phyloP scores from a whole-genome alignment of 2,329 filamentous ascomycete genomes.

The Lecanicillium sp. region DNA sequence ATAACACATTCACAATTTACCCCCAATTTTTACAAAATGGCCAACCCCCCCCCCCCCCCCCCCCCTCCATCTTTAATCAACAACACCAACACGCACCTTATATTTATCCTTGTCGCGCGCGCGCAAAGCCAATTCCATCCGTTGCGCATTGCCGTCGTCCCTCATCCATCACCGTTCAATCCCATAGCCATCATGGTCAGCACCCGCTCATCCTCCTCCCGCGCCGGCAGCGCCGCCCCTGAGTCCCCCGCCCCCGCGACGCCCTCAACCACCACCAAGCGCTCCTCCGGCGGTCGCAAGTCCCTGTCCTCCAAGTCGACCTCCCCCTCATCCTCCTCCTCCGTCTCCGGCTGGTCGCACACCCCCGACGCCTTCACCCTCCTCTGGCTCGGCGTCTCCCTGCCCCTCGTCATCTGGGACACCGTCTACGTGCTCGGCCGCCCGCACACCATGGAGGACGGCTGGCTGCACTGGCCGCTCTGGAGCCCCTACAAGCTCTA shows the following conservation, averaged over 20 bases:
- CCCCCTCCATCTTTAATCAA: neutral
- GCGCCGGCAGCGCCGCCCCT: slow-evolving; percentile 24
- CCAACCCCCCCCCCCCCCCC: no score
- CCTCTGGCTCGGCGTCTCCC: slow-evolving; percentile 66
- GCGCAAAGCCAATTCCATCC: neutral
- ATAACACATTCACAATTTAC: no score
- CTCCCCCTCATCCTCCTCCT: slow-evolving; percentile 3
- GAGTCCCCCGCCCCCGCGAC: slow-evolving; percentile 18
- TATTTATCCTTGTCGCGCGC: neutral
- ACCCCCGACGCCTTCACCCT: slow-evolving; percentile 43
- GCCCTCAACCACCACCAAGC: slow-evolving; percentile 27
- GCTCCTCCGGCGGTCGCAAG: neutral
- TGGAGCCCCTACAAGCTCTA: slow-evolving; percentile 78
- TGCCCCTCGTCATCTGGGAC: slow-evolving; percentile 80
- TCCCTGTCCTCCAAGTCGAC: slow-evolving; percentile 9
- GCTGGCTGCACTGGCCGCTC: slow-evolving; percentile 62
- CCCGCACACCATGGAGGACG: slow-evolving; percentile 76
- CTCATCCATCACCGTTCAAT: neutral
- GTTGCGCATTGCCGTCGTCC: neutral
- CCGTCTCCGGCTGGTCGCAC: slow-evolving; percentile 34
- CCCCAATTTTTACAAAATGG: no score
- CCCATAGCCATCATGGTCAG: slow-evolving; percentile 28
- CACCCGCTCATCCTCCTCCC: slow-evolving; percentile 31
- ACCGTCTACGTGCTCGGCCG: slow-evolving; percentile 71
- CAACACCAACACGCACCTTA: neutral